phyloP scores from a whole-genome alignment of 2,329 filamentous ascomycete species.

The Calonectria honghensis region DNA sequence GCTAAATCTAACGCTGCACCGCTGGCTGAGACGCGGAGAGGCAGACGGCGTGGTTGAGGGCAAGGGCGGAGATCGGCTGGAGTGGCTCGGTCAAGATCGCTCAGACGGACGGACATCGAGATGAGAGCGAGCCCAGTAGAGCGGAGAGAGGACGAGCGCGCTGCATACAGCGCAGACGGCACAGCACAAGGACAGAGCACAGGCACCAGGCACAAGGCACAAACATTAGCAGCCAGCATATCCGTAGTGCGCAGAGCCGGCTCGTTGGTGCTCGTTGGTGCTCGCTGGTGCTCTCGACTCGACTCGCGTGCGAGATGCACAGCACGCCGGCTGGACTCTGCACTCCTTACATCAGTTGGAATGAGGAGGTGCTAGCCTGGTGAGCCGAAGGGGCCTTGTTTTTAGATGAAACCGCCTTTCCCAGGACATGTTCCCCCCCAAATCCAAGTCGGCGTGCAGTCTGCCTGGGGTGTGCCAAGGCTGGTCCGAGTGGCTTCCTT shows the following conservation, averaged over 20 bases:
- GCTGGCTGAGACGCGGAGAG: slow-evolving; percentile 30
- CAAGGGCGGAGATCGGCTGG: slow-evolving; percentile 21
- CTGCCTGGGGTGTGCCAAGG: slow-evolving; percentile 33
- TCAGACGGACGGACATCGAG: slow-evolving; percentile 28
- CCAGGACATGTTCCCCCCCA: slow-evolving; percentile 11
- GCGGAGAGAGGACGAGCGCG: slow-evolving; percentile 19
- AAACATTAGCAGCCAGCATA: background rate
- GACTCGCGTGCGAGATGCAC: slow-evolving; percentile 15
- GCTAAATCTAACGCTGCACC: slow-evolving; percentile 34
- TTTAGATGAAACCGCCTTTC: slow-evolving; percentile 40
- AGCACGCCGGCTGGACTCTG: slow-evolving; percentile 8
- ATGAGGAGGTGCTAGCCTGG: slow-evolving; percentile 34
- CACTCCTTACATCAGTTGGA: slow-evolving; percentile 29
- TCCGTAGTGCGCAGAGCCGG: background rate
- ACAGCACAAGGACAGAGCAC: slow-evolving; percentile 1
- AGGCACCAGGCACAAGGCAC: slow-evolving; percentile 1
- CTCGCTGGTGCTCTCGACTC: background rate
- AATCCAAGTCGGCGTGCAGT: background rate
- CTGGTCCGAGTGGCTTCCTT: slow-evolving; percentile 36
- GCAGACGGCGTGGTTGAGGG: slow-evolving; percentile 21
- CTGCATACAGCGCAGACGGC: slow-evolving; percentile 6
- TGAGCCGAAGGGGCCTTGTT: slow-evolving; percentile 25
- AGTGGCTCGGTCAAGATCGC: slow-evolving; percentile 20
- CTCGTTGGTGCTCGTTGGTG: background rate
- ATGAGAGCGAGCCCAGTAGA: slow-evolving; percentile 13